Percentiles rank a stretch among this genome's conserved stretches.
phyloP scores from a whole-genome alignment of 805 yeast genomes.

The Ogataea kodamae region DNA sequence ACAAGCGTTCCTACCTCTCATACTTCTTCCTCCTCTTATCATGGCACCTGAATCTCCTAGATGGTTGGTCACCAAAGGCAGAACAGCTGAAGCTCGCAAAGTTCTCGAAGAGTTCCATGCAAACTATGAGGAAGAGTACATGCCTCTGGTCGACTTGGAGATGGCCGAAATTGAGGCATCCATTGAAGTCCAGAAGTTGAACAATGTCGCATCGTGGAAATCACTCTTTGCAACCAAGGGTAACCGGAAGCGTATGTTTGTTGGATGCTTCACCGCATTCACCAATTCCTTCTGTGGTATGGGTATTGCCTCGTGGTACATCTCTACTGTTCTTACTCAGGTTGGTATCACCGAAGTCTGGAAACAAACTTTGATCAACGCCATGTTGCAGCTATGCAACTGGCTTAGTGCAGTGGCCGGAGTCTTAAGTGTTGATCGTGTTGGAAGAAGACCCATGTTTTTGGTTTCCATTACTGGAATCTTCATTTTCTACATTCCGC shows the following conservation, averaged over 20 bases:
- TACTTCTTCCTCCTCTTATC: conserved; percentile 30
- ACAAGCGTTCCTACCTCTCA: conserved; percentile 37
- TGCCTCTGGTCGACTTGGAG: conserved; percentile 35
- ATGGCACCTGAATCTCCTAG: conserved; percentile 40
- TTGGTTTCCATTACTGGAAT: conserved; percentile 35
- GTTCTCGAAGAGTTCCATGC: conserved; percentile 29
- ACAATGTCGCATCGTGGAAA: conserved; percentile 33
- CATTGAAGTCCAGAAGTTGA: conserved; percentile 31
- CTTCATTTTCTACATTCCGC: conserved; percentile 37
- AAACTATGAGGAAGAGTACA: conserved; percentile 24
- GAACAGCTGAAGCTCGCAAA: conserved; percentile 31
- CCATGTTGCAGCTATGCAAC: conserved; percentile 46
- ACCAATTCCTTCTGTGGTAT: conserved; percentile 43
- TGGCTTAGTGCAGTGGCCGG: conserved; percentile 33
- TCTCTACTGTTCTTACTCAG: conserved; percentile 42
- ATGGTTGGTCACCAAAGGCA: conserved; percentile 32
- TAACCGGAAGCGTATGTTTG: conserved; percentile 37
- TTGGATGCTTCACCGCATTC: conserved; percentile 29
- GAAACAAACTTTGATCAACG: conserved; percentile 48
- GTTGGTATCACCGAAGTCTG: conserved; percentile 49
- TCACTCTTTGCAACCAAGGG: conserved; percentile 33
- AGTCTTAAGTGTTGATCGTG: conserved; percentile 28
- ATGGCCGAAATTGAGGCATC: conserved; percentile 36
- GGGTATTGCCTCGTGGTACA: conserved; percentile 44
- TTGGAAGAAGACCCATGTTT: conserved; percentile 38